phyloP scores from a whole-genome alignment of 371 early-diverging fungal species.

The Mucor sp. region DNA sequence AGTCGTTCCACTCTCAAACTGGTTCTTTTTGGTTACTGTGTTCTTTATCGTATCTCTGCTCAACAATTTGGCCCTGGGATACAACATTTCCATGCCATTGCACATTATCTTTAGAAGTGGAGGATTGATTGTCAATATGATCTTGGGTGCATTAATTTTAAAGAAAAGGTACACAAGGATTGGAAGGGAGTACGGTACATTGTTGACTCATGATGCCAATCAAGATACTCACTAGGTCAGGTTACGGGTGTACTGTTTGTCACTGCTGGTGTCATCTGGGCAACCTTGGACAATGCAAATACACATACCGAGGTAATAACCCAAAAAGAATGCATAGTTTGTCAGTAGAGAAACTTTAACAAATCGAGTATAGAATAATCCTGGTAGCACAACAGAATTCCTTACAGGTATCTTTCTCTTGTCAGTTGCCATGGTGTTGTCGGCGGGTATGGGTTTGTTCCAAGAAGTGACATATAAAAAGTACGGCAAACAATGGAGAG shows the following conservation, averaged over 20 bases:
- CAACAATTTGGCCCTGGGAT: constrained; percentile 84
- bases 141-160: constrained; percentile 72
- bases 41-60: constrained; percentile 79
- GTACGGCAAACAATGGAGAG: constrained; percentile 88
- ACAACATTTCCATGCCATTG: constrained; percentile 80
- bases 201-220: background rate
- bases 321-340: background rate
- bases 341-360: background rate
- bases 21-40: constrained; percentile 76
- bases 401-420: constrained; percentile 75
- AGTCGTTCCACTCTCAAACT: constrained; percentile 69
- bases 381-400: constrained; percentile 55
- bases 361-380: constrained; percentile 15
- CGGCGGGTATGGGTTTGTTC: constrained; percentile 80
- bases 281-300: constrained; percentile 57
- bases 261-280: constrained; percentile 75
- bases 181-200: background rate
- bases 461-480: constrained; percentile 83
- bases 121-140: constrained; percentile 84
- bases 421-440: constrained; percentile 71
- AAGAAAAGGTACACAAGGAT: constrained; percentile 59
- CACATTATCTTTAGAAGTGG: constrained; percentile 91
- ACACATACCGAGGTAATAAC: constrained; percentile 11
- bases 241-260: constrained; percentile 75
- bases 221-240: constrained; percentile 34